A percentile compares a stretch with the other conserved stretches of the same genome.
These are phyloP conservation scores for Vigna hirtella DNA, from an alignment of 306 rosid species.

Conservation along the genomic window DNA sequence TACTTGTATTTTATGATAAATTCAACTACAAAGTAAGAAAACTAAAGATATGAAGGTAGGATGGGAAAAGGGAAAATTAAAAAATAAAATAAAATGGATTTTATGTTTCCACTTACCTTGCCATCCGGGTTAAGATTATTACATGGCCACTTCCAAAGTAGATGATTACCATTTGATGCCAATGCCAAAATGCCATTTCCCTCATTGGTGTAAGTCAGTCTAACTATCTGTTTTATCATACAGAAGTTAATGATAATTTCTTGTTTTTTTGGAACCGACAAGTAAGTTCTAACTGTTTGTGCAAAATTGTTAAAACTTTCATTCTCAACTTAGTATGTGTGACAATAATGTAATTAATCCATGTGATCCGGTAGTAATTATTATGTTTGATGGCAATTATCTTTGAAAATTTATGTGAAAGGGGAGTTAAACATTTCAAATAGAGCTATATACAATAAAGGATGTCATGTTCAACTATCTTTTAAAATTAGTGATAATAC, in stretches of 20 bases:
- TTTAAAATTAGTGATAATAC: background rate
- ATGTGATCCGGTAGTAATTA: background rate
- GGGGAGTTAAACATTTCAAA: background rate
- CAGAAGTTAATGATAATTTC: conserved; percentile 4
- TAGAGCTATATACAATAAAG: background rate
- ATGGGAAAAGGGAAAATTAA: background rate
- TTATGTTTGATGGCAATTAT: conserved; percentile 7
- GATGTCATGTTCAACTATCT: background rate
- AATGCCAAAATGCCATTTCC: conserved; percentile 54
- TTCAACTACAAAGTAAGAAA: conserved; percentile 1
- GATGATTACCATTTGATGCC: conserved; percentile 44
- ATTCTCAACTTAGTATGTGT: background rate
- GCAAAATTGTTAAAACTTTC: background rate
- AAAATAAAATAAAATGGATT: background rate
- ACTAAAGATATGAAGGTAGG: background rate
- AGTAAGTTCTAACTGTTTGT: background rate
- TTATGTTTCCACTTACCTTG: conserved; percentile 27
- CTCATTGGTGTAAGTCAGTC: conserved; percentile 47
- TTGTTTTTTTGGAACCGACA: background rate
- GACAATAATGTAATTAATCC: background rate
- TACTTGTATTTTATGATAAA: background rate
- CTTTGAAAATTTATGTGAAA: background rate
- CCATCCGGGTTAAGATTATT: background rate
- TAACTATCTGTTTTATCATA: conserved; percentile 43
- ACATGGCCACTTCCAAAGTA: conserved; percentile 57